phyloP scores from a whole-genome alignment of 2,329 filamentous ascomycete species.

The Trichophyton mentagrophytes region DNA sequence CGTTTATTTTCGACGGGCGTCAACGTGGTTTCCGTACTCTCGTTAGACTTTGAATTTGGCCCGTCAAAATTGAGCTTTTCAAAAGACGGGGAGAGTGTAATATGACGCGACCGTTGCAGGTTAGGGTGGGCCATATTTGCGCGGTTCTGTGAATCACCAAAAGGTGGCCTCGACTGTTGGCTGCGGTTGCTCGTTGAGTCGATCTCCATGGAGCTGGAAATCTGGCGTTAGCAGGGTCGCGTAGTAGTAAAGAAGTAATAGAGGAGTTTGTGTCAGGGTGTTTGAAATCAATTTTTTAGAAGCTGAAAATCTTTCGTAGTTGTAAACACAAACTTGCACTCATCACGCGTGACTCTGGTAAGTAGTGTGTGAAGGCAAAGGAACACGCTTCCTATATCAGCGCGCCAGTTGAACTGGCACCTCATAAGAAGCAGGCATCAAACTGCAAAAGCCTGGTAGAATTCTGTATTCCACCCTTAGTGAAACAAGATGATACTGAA shows the following conservation, averaged over 20 bases:
- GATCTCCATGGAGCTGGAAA: background rate
- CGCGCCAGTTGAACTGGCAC: background rate
- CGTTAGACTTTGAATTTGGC: background rate
- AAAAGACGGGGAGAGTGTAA: background rate
- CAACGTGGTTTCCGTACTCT: background rate
- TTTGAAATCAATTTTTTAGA: background rate
- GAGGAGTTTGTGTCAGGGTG: background rate
- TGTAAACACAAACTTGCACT: background rate
- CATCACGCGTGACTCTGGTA: background rate
- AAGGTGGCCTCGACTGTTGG: conserved; percentile 23
- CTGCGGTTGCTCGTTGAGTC: background rate
- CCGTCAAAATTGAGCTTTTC: conserved; percentile 4
- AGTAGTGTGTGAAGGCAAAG: background rate
- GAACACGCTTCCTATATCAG: background rate
- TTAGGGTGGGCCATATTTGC: conserved; percentile 28
- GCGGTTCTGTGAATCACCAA: conserved; percentile 39
- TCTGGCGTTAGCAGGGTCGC: background rate
- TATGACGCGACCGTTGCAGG: conserved; percentile 5
- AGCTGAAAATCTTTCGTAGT: background rate
- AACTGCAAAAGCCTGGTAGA: background rate
- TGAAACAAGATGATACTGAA: background rate
- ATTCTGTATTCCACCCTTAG: background rate
- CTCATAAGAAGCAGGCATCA: background rate
- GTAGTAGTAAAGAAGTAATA: background rate
- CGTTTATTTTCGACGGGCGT: conserved; percentile 32